Base-by-base conservation (phyloP, 2,329 filamentous ascomycete genomes). In the Diaporthe caulivora region DNA sequence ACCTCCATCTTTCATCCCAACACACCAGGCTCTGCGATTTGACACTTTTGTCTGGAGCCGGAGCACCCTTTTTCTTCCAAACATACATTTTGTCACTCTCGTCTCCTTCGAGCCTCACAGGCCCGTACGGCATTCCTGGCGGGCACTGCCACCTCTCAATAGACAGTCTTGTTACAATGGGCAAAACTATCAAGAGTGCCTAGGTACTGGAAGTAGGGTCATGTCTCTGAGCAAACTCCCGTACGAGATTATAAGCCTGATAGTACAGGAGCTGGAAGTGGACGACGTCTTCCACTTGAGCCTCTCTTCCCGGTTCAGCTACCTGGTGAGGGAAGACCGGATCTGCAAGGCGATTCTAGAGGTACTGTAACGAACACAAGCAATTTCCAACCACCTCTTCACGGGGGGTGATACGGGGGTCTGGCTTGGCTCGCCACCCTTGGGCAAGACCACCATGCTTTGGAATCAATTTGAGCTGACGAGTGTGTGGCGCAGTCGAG, bases 211-310 rank as follows among this genome's bases (percentile, higher is more conserved):
- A 21, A 17, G 34, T 44, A 73, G 71, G 64, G 70, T 55, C 67
- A 83, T 84, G 80, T 78, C 80, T 64, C 76, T 85, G 29, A 73
- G 80, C 47, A 76, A 73, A 21, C 73, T 94, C 17, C 92, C 92
- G 0, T 91, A 89, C 78, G 92, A 94, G 81, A 84, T 94, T n/a
- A 82, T 93, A 37, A 88, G 88, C 65, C 86, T 88, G 68, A 87
- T 94, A 68, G 85, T 87, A 10, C 83, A 83, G 9, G 82, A 85
- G 71, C 84, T 94, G 47, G 84, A 87, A 24, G 82, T 92, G 34
- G 86, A 90, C 60, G 90, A 93, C 76, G 84, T 90, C 51, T 86
- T 91, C 73, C 84, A 88, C 75, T 82, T 93, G 55, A 87, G 88
- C 53, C 83, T 85, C 58, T 86, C 86, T 54, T 90, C 89, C 8